phyloP scores from a whole-genome alignment of 768 basidiomycete species.

The Multifurca ochricompacta region DNA sequence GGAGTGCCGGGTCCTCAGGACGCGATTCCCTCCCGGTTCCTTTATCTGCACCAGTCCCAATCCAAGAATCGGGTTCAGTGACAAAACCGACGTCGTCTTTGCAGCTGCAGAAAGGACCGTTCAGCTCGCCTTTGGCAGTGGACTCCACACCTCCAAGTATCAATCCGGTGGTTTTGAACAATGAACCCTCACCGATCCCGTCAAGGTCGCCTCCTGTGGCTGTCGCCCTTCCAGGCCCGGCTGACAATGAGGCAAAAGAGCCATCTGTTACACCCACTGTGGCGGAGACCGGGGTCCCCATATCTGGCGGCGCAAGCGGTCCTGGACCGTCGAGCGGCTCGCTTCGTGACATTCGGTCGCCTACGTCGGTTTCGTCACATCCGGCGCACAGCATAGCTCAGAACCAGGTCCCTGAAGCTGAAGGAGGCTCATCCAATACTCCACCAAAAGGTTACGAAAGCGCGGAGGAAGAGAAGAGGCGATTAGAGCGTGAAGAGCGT shows the following conservation, averaged over 20 bases:
- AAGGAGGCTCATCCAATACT: conserved; percentile 21
- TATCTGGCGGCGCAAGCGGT: conserved; percentile 49
- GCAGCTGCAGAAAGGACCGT: conserved; percentile 11
- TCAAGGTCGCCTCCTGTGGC: conserved; percentile 16
- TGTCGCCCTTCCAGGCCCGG: conserved; percentile 27
- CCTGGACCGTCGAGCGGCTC: conserved; percentile 64
- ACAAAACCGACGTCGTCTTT: not conserved
- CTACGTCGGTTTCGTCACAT: not conserved
- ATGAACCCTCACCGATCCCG: conserved; percentile 26
- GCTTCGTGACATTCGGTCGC: conserved; percentile 37
- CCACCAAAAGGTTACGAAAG: conserved; percentile 31
- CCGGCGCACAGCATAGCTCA: not conserved
- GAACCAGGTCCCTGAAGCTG: conserved; percentile 23
- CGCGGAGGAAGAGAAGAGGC: conserved; percentile 59
- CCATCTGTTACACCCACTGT: conserved; percentile 49
- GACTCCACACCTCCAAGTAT: conserved; percentile 18
- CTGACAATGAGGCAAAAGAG: conserved; percentile 24
- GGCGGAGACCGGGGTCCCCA: conserved; percentile 69
- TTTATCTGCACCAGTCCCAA: not conserved
- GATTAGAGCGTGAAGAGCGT: conserved; percentile 46
- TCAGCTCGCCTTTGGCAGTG: conserved; percentile 30
- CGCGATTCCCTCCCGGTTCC: conserved; percentile 10
- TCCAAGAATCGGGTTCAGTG: conserved; percentile 2
- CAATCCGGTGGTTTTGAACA: conserved; percentile 27
- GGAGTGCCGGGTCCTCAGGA: not conserved